Evolutionary conservation across 2,329 filamentous ascomycete genomes (phyloP).

Genomic region (Phialophora tarda): DNA sequence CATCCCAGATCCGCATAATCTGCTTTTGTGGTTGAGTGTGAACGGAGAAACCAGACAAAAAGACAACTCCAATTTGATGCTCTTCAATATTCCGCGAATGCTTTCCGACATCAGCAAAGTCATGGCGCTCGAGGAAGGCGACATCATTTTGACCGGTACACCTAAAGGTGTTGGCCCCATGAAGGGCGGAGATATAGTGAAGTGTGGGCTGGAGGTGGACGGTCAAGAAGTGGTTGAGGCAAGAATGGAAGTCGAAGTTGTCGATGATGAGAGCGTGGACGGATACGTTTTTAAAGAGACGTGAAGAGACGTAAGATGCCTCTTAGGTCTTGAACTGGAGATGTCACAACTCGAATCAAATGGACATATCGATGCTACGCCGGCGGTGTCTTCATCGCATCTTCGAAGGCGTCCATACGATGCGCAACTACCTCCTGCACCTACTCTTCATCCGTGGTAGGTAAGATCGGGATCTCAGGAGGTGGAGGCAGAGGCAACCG

Average conservation of each 20-base stretch:
- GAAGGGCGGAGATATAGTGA: constrained; percentile 83
- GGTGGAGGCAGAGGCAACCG: constrained; percentile 32
- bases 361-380: not conserved
- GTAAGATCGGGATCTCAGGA: constrained; percentile 37
- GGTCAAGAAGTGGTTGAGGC: constrained; percentile 86
- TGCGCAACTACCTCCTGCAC: not conserved
- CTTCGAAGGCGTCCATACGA: not conserved
- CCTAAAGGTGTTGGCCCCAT: constrained; percentile 93
- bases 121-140: constrained; percentile 90
- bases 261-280: constrained; percentile 69
- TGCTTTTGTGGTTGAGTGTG: constrained; percentile 83
- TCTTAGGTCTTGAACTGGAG: not conserved
- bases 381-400: not conserved
- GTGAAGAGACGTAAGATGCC: constrained; percentile 64
- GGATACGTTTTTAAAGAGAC: constrained; percentile 79
- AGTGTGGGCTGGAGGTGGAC: constrained; percentile 76
- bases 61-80: constrained; percentile 91
- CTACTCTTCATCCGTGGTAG: constrained; percentile 33
- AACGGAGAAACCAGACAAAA: constrained; percentile 79
- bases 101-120: constrained; percentile 91
- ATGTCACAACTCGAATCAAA: constrained; percentile 3
- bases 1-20: constrained; percentile 85
- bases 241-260: constrained; percentile 79
- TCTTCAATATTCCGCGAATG: constrained; percentile 86
- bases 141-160: constrained; percentile 94